These are phyloP conservation scores for Beta lomatogona DNA, from an alignment of 179 eudicot species.

Conservation along the genomic window DNA sequence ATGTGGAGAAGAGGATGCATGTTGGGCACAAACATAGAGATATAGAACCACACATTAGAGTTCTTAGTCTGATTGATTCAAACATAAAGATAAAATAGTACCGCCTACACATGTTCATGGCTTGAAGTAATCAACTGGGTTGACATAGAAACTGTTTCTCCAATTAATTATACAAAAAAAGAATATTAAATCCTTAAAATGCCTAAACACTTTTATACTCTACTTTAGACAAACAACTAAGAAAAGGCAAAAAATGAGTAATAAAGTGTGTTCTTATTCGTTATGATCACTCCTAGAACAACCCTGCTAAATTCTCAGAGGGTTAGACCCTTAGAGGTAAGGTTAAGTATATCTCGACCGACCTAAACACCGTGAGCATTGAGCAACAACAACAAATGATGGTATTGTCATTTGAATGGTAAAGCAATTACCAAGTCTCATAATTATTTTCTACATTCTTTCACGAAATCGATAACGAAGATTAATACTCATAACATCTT, in stretches of 20 bases:
- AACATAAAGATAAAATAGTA: conserved; percentile 18
- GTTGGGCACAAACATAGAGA: conserved; percentile 16
- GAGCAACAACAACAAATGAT: neutral
- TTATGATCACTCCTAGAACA: too few species aligned
- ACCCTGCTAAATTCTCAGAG: neutral
- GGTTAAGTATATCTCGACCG: neutral
- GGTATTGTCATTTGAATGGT: conserved; percentile 21
- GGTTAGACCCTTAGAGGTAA: neutral
- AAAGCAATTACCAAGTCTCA: conserved; percentile 12
- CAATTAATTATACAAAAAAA: neutral
- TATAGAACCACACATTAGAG: conserved; percentile 15
- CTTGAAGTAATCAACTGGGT: conserved; percentile 32
- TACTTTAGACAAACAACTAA: neutral
- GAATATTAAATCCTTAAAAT: neutral
- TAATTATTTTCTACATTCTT: neutral
- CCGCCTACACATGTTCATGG: neutral
- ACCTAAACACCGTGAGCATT: neutral
- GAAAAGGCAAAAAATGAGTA: neutral
- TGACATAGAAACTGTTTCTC: conserved; percentile 4
- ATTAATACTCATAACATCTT: neutral
- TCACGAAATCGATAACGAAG: neutral
- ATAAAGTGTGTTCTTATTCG: neutral
- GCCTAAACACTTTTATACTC: neutral
- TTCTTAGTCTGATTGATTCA: conserved; percentile 33
- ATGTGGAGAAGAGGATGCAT: conserved; percentile 22